phyloP scores from a whole-genome alignment of 1,284 basidiomycete species.

The Ustilago curta region DNA sequence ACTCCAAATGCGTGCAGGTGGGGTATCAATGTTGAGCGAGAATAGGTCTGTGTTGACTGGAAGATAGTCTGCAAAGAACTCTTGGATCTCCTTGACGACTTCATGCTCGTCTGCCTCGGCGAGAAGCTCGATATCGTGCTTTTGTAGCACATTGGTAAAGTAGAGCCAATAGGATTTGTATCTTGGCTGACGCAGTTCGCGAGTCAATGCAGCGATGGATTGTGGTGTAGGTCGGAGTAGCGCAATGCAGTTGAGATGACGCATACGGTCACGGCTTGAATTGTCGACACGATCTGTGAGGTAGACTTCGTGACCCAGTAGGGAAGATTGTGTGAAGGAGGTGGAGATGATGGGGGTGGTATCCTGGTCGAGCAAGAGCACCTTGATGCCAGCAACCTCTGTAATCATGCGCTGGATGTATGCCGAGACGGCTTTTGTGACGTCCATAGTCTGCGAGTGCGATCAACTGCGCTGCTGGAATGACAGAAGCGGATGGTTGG shows the following conservation, averaged over 20 bases:
- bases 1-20: conserved; percentile 75
- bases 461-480: not conserved
- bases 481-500: not conserved
- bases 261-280: conserved; percentile 74
- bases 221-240: conserved; percentile 85
- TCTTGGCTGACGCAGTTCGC: conserved; percentile 81
- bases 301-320: conserved; percentile 96
- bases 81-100: conserved; percentile 86
- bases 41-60: conserved; percentile 81
- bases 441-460: conserved; percentile 78
- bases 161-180: conserved; percentile 90
- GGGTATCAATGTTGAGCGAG: conserved; percentile 75
- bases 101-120: conserved; percentile 96
- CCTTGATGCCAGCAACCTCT: conserved; percentile 89
- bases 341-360: conserved; percentile 97
- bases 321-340: conserved; percentile 90
- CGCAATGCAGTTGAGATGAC: conserved; percentile 96
- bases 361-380: conserved; percentile 92
- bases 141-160: conserved; percentile 92
- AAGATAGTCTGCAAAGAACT: conserved; percentile 67
- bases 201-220: conserved; percentile 83
- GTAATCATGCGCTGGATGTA: conserved; percentile 92
- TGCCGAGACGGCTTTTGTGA: conserved; percentile 91
- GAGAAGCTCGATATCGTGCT: conserved; percentile 89
- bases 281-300: conserved; percentile 98